A percentile compares a stretch with the other conserved stretches of the same genome.
These are phyloP conservation scores for Kluyveromyces aestuarii DNA, from an alignment of 805 yeast species.

Conservation along the genomic window DNA sequence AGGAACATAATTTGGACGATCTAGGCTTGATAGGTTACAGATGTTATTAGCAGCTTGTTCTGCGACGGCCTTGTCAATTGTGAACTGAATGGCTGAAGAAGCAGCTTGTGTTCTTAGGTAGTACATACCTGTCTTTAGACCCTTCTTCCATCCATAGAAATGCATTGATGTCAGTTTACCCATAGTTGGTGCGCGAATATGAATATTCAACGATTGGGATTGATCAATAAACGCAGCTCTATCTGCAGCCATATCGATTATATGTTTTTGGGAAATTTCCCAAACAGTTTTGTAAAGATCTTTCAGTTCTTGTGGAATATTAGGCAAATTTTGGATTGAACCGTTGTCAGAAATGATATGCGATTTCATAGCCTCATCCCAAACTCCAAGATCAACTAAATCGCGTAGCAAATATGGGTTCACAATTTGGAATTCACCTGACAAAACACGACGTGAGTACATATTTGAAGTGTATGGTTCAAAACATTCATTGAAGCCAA, in stretches of 20 bases:
- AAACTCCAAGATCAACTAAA: constrained; percentile 68
- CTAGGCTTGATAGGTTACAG: constrained; percentile 28
- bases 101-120: constrained; percentile 97
- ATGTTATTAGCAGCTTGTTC: constrained; percentile 68
- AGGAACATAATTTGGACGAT: constrained; percentile 32
- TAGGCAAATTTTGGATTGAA: constrained; percentile 68
- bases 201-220: constrained; percentile 87
- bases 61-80: constrained; percentile 79
- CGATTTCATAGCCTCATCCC: constrained; percentile 76
- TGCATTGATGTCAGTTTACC: constrained; percentile 97
- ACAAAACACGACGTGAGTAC: constrained; percentile 79
- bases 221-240: constrained; percentile 80
- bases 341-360: constrained; percentile 71
- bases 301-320: constrained; percentile 68
- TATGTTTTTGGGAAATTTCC: constrained; percentile 83
- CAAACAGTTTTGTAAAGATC: constrained; percentile 87
- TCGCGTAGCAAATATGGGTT: constrained; percentile 81
- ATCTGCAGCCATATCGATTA: constrained; percentile 80
- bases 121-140: constrained; percentile 97
- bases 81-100: constrained; percentile 90
- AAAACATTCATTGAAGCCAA: constrained; percentile 91
- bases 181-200: constrained; percentile 85
- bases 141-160: constrained; percentile 98
- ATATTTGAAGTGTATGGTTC: constrained; percentile 94
- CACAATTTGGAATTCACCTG: constrained; percentile 92